Base-by-base conservation (phyloP, 2,329 filamentous ascomycete genomes). In the Ceratocystis destructans region DNA sequence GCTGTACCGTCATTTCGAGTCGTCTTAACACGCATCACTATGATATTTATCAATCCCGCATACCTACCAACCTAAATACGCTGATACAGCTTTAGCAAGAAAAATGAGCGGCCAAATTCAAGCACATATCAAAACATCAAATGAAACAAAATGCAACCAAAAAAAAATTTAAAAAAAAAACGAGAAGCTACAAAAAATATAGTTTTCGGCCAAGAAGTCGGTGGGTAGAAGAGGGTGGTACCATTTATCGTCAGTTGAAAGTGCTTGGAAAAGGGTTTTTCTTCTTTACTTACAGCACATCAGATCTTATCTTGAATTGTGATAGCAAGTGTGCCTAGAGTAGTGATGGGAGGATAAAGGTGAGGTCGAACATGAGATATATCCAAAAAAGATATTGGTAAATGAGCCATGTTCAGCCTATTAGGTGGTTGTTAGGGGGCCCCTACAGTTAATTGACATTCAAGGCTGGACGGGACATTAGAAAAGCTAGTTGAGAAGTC, bases 241-340 rank as follows among this genome's bases (percentile, higher is more conserved):
- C 55, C 55, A 59, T 59, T 59, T 59, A 59, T 59, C 25, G 55
- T 59, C 55, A 59, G 55, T 59, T 59, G 55, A 59, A 59, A 59
- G 55, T 59, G 55, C 33, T n/a, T 59, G 55, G 25, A 17, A 37
- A 59, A 33, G 55, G 8, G 4, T 57, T 33, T 59, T 37, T 59
- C 28, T 59, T n/a, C 31, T 59, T 37, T 59, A 33, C 55, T 59
- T n/a, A 59, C 55, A 59, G 55, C 28, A 33, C 33, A 59, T 59
- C 55, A 59, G 55, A 33, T 59, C 1, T 59, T 37, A 33, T 33
- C 31, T 59, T 37, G 25, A 25, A 31, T n/a, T 37, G 31, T 37
- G 31, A 17, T 57, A 10, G 28, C 28, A 28, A 28, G 22, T 59
- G 37, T 33, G 55, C 33, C 25, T 28, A 53, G 48, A 25, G 22